A percentile compares a stretch with the other conserved stretches of the same genome.
Conservation (phyloP, 148 eudicot genomes). For the Linanthus parryae region DNA sequence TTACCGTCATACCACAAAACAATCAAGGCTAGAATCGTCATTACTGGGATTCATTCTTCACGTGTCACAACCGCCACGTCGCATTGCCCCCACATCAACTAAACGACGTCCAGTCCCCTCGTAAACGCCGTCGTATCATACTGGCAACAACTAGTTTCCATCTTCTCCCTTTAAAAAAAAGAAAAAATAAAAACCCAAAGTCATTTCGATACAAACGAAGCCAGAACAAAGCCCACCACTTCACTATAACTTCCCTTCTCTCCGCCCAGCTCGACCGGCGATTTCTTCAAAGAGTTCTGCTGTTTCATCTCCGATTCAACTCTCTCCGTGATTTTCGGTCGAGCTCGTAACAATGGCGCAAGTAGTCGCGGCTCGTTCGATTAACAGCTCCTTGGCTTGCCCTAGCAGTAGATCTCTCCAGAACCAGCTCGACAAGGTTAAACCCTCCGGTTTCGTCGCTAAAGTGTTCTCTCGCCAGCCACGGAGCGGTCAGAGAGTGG, state of each 20-base stretch:
- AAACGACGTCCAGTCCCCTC: no score
- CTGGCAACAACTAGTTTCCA: no score
- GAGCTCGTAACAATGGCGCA: not conserved
- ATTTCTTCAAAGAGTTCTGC: not conserved
- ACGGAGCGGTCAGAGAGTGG: not conserved
- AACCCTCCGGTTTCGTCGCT: not conserved
- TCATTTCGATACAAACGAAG: constrained; percentile 5
- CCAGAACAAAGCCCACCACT: not conserved
- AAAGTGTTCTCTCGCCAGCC: not conserved
- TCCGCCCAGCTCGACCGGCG: constrained; percentile 1
- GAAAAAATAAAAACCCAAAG: not conserved
- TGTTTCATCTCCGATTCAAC: not conserved
- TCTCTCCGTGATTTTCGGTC: not conserved
- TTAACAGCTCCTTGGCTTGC: not conserved
- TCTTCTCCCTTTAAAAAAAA: no score
- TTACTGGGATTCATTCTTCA: no score
- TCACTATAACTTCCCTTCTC: not conserved
- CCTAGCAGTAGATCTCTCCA: not conserved
- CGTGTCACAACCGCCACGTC: no score
- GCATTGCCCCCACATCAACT: no score
- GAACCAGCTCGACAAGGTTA: constrained; percentile 3
- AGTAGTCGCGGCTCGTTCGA: not conserved
- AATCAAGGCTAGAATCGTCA: no score
- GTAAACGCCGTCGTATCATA: no score
- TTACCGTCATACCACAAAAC: no score